phyloP scores from a whole-genome alignment of 1,139 yeast genomes.

The Nakaseomyces nivariensis region DNA sequence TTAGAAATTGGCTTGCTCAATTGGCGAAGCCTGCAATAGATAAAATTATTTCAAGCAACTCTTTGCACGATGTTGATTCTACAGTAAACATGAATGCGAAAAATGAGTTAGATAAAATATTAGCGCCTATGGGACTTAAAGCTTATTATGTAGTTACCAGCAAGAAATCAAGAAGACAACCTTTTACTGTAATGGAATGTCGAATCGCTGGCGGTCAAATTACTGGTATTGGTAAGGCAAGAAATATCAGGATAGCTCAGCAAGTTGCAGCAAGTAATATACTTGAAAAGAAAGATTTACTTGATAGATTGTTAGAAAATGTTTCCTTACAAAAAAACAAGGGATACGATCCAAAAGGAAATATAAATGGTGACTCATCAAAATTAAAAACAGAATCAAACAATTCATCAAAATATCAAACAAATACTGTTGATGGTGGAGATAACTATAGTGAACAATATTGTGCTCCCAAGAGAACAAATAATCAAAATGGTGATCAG shows the following conservation, averaged over 20 bases:
- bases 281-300: not conserved
- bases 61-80: not conserved
- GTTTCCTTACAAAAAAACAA: not conserved
- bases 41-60: not conserved
- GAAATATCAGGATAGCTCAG: not conserved
- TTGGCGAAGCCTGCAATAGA: not conserved
- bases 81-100: slow-evolving; percentile 1
- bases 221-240: slow-evolving; percentile 1
- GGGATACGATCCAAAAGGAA: not conserved
- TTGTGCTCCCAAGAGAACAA: too few relatives aligned
- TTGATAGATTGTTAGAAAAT: not conserved
- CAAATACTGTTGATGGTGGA: too few relatives aligned
- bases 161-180: not conserved
- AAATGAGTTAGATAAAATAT: not conserved
- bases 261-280: slow-evolving; percentile 2
- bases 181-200: not conserved
- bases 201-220: not conserved
- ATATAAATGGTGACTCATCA: not conserved
- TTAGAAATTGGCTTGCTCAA: not conserved
- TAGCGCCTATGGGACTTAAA: not conserved
- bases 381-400: not conserved
- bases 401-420: not conserved
- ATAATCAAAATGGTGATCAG: too few relatives aligned
- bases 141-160: not conserved
- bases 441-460: too few relatives aligned